Evolutionary conservation across 1,139 yeast genomes (phyloP), one percentile per base, ranked within the genome.

Genomic region (Kurtzmaniella quercitrusa): DNA sequence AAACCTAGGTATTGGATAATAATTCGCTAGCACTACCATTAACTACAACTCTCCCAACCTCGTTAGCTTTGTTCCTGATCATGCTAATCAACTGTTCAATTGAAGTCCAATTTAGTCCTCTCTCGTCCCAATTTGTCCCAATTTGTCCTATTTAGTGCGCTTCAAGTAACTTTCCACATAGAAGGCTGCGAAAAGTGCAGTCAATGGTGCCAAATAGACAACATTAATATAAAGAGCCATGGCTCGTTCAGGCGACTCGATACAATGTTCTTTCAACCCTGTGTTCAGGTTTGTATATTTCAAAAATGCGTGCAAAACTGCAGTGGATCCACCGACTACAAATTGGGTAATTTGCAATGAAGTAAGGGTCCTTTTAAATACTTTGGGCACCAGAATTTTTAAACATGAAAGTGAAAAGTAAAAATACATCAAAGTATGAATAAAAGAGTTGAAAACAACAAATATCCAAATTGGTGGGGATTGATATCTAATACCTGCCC

Each of bases 381-480:
- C 51, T 40, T 60, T 66, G 21, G 91, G 90, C 16, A 84, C 84
- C 42, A 69, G 68, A 50, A 84, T 69, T 54, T 80, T 75, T 50
- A 84, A 64, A 47, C 88, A 79, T 23, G 84, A 73, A 54, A 84
- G 71, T 2, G 85, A 70, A 66, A 80, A 84, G 68, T 84, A 85
- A 45, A 79, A 75, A 68, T 85, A 85, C 91, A 85, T 85, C 63
- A 84, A 73, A 34, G 87, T 72, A 66, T 85, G 91, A 58, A 85
- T 82, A 58, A 84, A 79, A 12, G 89, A 82, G 68, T 84, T 85
- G 76, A 84, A 85, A 23, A 82, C 88, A 43, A 84, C 90, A 62
- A 84, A 84, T 52, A 84, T 81, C 93, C 91, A 84, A 57, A 84
- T 83, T 36, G 91, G 91, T 10, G 90, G 88, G 11, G 88, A 77